phyloP scores from a whole-genome alignment of 2,329 filamentous ascomycete genomes.

The Colletotrichum magnum region DNA sequence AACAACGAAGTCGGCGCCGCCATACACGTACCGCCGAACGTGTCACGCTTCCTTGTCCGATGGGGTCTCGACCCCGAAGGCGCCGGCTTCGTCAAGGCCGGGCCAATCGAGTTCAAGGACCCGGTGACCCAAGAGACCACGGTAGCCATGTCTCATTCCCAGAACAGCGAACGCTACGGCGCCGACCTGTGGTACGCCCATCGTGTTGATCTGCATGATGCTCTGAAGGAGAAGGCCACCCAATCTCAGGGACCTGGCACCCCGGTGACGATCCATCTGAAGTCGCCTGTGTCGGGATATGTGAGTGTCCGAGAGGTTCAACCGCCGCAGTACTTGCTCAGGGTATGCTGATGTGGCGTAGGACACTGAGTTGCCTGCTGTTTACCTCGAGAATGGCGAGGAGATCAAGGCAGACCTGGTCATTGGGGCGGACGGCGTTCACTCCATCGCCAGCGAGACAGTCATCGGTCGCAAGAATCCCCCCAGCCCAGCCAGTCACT shows the following conservation, averaged over 20 bases:
- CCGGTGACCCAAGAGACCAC: slow-evolving; percentile 45
- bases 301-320: slow-evolving; percentile 41
- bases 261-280: slow-evolving; percentile 46
- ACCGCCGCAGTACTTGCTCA: not conserved
- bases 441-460: slow-evolving; percentile 49
- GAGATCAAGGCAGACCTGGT: slow-evolving; percentile 54
- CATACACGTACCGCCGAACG: slow-evolving; percentile 56
- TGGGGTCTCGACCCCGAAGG: slow-evolving; percentile 53
- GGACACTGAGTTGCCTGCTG: slow-evolving; percentile 45
- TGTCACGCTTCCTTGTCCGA: slow-evolving; percentile 50
- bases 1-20: slow-evolving; percentile 56
- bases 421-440: slow-evolving; percentile 61
- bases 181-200: slow-evolving; percentile 53
- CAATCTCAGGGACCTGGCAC: slow-evolving; percentile 44
- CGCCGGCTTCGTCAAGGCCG: slow-evolving; percentile 47
- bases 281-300: slow-evolving; percentile 45
- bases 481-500: slow-evolving; percentile 45
- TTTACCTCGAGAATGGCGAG: slow-evolving; percentile 48
- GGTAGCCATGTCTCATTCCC: slow-evolving; percentile 41
- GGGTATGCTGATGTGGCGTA: slow-evolving; percentile 22
- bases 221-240: slow-evolving; percentile 52
- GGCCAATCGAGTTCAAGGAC: slow-evolving; percentile 40
- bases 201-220: slow-evolving; percentile 56
- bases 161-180: slow-evolving; percentile 44
- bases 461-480: slow-evolving; percentile 47